These are phyloP conservation scores for Diddensiella santjacobensis DNA, from an alignment of 805 yeast species.

Conservation along the genomic window DNA sequence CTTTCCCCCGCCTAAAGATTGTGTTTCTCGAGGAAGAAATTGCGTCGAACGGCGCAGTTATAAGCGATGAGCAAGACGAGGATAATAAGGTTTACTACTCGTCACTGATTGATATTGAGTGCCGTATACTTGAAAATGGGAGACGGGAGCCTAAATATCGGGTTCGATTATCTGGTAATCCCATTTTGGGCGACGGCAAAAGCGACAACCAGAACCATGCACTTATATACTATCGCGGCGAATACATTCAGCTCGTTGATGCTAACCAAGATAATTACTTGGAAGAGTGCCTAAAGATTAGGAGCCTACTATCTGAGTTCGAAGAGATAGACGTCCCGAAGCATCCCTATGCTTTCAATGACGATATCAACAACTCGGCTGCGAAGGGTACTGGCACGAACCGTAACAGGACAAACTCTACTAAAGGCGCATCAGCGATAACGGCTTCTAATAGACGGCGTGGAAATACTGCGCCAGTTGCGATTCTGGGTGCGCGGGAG, in stretches of 20 bases:
- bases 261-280: conserved; percentile 81
- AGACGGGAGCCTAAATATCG: conserved; percentile 57
- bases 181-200: conserved; percentile 81
- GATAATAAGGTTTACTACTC: conserved; percentile 42
- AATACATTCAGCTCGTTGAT: conserved; percentile 74
- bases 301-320: conserved; percentile 72
- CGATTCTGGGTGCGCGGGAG: conserved; percentile 80
- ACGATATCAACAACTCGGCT: background rate
- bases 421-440: background rate
- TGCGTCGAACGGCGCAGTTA: conserved; percentile 10
- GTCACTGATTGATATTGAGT: conserved; percentile 66
- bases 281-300: conserved; percentile 76
- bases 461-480: conserved; percentile 55
- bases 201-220: conserved; percentile 81
- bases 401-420: background rate
- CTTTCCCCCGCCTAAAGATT: conserved; percentile 74
- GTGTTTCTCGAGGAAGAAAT: conserved; percentile 22
- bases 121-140: conserved; percentile 57
- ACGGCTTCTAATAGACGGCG: background rate
- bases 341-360: conserved; percentile 18
- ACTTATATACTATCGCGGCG: conserved; percentile 71
- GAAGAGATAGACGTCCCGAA: conserved; percentile 44
- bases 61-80: background rate
- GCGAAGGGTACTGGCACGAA: background rate
- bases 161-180: conserved; percentile 70